phyloP scores from a whole-genome alignment of 2,329 filamentous ascomycete species.

The Botrytis cinerea region DNA sequence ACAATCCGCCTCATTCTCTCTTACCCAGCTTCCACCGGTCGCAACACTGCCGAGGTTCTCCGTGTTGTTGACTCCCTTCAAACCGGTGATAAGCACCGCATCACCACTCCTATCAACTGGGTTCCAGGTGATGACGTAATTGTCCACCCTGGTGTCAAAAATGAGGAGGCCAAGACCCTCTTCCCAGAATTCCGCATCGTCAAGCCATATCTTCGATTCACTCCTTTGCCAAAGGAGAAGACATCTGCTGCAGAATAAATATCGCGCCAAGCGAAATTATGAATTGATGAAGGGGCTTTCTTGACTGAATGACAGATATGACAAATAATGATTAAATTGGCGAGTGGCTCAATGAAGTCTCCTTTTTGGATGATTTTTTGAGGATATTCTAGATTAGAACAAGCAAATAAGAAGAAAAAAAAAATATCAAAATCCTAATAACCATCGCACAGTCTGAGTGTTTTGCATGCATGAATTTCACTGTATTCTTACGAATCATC shows the following conservation, averaged over 20 bases:
- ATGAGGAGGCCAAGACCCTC: constrained; percentile 82
- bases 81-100: constrained; percentile 82
- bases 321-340: constrained; percentile 10
- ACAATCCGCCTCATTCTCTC: constrained; percentile 89
- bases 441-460: not conserved
- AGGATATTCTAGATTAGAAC: not conserved
- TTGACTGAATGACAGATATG: not conserved
- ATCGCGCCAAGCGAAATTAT: constrained; percentile 1
- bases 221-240: constrained; percentile 60
- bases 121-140: constrained; percentile 87
- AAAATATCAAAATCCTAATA: not conserved
- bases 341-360: not conserved
- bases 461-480: not conserved
- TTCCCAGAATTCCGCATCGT: constrained; percentile 75
- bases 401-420: not conserved
- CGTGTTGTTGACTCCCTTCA: constrained; percentile 78
- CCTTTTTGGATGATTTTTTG: not conserved
- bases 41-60: constrained; percentile 78
- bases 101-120: constrained; percentile 93
- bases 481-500: not conserved
- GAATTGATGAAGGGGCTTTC: not conserved
- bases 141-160: constrained; percentile 79
- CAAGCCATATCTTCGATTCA: constrained; percentile 76
- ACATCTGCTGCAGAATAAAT: constrained; percentile 39
- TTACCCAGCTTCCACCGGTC: constrained; percentile 88